A percentile compares a stretch with the other conserved stretches of the same genome.
Evolutionary conservation across 2,329 filamentous ascomycete species (phyloP).

Genomic region (Ophiognomonia clavigignenti-juglandacearum): DNA sequence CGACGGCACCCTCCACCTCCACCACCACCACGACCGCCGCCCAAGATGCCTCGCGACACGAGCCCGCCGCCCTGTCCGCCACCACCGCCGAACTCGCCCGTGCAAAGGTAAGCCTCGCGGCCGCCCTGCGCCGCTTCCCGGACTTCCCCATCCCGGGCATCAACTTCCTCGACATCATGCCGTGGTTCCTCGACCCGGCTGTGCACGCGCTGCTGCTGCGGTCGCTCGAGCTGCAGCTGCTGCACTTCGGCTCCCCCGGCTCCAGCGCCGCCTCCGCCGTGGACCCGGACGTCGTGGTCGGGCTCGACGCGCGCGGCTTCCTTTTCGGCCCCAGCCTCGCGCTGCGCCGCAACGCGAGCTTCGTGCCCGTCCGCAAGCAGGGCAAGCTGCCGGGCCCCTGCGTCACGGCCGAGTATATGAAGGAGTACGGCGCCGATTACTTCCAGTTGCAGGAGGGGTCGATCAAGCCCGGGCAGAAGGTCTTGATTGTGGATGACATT

Average conservation of each 20-base stretch:
- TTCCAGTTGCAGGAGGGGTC: slow-evolving; percentile 94
- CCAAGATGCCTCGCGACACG: slow-evolving; percentile 59
- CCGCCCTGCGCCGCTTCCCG: slow-evolving; percentile 75
- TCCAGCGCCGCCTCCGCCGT: slow-evolving; percentile 32
- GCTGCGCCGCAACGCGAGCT: slow-evolving; percentile 73
- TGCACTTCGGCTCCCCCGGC: slow-evolving; percentile 38
- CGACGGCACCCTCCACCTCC: no score
- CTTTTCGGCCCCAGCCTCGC: slow-evolving; percentile 90
- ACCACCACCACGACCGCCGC: no score
- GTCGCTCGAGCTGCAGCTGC: slow-evolving; percentile 79
- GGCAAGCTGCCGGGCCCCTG: slow-evolving; percentile 92
- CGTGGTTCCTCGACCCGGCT: slow-evolving; percentile 76
- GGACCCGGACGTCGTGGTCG: slow-evolving; percentile 85
- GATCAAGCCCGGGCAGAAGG: slow-evolving; percentile 80
- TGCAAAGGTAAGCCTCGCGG: slow-evolving; percentile 66
- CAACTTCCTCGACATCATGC: slow-evolving; percentile 96
- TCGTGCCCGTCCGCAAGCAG: slow-evolving; percentile 90
- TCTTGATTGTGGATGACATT: slow-evolving; percentile 93
- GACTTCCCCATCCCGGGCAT: slow-evolving; percentile 93
- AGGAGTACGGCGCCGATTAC: slow-evolving; percentile 92
- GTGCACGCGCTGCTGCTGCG: slow-evolving; percentile 74
- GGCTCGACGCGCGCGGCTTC: slow-evolving; percentile 90
- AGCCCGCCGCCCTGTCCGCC: slow-evolving; percentile 58
- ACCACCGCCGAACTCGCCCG: slow-evolving; percentile 60
- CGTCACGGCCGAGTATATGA: slow-evolving; percentile 80